Evolutionary conservation across 805 yeast genomes (phyloP).

Genomic region (Tetrapisispora iriomotensis): DNA sequence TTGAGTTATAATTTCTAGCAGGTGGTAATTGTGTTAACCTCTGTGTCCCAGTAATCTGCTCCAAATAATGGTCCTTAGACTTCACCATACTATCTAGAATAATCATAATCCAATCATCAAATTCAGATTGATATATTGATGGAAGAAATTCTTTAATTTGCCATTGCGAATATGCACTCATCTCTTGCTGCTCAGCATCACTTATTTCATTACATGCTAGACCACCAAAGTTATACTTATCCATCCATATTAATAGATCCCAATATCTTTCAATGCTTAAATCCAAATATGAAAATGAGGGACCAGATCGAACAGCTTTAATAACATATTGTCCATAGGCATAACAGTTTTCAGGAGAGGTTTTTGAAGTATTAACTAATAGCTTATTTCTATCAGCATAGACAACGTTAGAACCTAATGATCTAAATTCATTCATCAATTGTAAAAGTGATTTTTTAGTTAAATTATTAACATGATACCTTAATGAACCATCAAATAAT

Average conservation of each 20-base stretch:
- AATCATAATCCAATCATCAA: conserved; percentile 76
- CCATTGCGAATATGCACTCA: conserved; percentile 54
- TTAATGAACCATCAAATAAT: conserved; percentile 68
- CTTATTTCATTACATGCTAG: conserved; percentile 34
- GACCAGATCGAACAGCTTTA: conserved; percentile 67
- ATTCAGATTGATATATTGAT: conserved; percentile 62
- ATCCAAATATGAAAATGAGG: conserved; percentile 75
- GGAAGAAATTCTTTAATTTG: conserved; percentile 71
- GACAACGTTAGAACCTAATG: conserved; percentile 69
- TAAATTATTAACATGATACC: conserved; percentile 79
- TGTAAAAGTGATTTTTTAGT: conserved; percentile 77
- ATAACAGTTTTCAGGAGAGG: conserved; percentile 74
- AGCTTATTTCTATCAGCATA: conserved; percentile 73
- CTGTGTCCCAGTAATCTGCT: conserved; percentile 38
- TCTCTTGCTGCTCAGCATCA: conserved; percentile 31
- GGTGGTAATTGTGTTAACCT: conserved; percentile 62
- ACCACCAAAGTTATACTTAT: conserved; percentile 80
- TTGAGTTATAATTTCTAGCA: conserved; percentile 30
- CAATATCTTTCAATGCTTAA: conserved; percentile 67
- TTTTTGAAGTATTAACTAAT: conserved; percentile 62
- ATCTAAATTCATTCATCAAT: conserved; percentile 62
- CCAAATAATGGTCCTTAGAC: conserved; percentile 33
- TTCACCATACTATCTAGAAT: conserved; percentile 62
- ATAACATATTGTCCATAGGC: conserved; percentile 82
- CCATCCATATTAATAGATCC: conserved; percentile 96